A percentile compares a stretch with the other conserved stretches of the same genome.
Evolutionary conservation across 495 filamentous ascomycete genomes (phyloP).

Genomic region (Saxophila tyrrhenica): DNA sequence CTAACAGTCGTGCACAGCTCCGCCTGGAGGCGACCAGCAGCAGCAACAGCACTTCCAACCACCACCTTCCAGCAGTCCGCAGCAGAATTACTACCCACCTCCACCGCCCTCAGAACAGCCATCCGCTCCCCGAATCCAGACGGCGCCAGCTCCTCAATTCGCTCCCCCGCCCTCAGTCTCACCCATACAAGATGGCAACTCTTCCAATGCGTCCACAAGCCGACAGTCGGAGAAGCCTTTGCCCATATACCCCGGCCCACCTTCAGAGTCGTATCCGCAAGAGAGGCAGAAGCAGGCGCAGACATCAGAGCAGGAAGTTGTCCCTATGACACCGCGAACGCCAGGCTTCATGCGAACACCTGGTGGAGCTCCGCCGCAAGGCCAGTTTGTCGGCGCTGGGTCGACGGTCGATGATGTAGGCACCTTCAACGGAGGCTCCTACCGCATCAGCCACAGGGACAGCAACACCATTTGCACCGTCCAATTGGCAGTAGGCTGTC

Average conservation of each 20-base stretch:
- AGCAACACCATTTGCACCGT: conserved; percentile 81
- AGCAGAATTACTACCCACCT: conserved; percentile 30
- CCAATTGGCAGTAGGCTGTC: conserved; percentile 81
- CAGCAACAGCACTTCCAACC: conserved; percentile 19
- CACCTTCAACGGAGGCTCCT: conserved; percentile 92
- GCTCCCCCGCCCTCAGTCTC: conserved; percentile 21
- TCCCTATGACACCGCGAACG: conserved; percentile 6
- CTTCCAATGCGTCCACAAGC: conserved; percentile 5
- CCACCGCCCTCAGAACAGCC: conserved; percentile 20
- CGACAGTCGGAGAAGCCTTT: conserved; percentile 6
- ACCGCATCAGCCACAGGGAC: conserved; percentile 85
- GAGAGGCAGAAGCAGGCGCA: conserved; percentile 11
- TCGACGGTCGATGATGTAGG: conserved; percentile 69
- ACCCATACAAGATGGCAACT: conserved; percentile 18
- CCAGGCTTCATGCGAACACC: conserved; percentile 23
- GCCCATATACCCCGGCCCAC: conserved; percentile 15
- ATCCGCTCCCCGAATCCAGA: not conserved
- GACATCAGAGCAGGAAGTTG: not conserved
- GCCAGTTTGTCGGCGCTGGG: conserved; percentile 48
- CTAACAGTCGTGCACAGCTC: conserved; percentile 20
- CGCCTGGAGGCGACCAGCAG: conserved; percentile 15
- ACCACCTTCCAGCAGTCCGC: conserved; percentile 12
- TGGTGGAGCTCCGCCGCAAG: conserved; percentile 40
- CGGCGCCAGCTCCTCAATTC: conserved; percentile 29
- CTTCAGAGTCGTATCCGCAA: conserved; percentile 3